Base-by-base conservation (phyloP, 2,329 filamentous ascomycete genomes). In the Cordyceps sp. region DNA sequence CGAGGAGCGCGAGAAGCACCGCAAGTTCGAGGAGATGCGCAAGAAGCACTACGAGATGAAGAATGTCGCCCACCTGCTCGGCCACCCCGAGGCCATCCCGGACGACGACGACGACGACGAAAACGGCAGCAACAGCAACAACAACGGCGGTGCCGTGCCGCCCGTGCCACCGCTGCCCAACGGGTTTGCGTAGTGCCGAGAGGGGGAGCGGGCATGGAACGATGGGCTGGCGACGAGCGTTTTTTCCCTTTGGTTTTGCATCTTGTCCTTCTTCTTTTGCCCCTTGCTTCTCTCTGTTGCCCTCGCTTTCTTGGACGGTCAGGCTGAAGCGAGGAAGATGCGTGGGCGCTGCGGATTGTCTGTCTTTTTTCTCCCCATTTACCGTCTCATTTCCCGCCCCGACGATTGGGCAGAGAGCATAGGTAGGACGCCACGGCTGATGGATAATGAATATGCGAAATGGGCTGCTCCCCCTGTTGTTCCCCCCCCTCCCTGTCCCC, bases 21-120 rank as follows among this genome's bases (percentile, higher is more conserved):
- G 69, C 49, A 74, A 80, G 51, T 98, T 98, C 53, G 86, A 94
- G 60, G 67, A 82, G 59, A 68, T 84, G 63, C 73, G 90, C 48
- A 94, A 90, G 74, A 88, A 77, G 62, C 90, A 98, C 57, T 98
- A 98, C 57, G 90, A 98, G 66, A 98, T 98, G 90, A 84, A 73
- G 59, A 80, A 90, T 49, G 85, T 94, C 36, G 93, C 90, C 47
- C 72, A 77, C 47, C 59, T 96, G 33, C 69, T 98, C 41, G 86
- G 84, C 12, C 78, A 83, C 46, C 73, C 78, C 4, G 76, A 80
- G 47, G 62, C 70, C 4, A 45, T 78, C 29, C 70, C 73, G 30
- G 72, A 71, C 26, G 73, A 74, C 28, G 70, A 73, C 12, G 67
- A 54, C 5, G 49, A 47, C 7, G 49, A 46, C 8, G 40, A 37